Evolutionary conservation across 2,329 filamentous ascomycete genomes (phyloP).

Genomic region (Myriangium duriaei): DNA sequence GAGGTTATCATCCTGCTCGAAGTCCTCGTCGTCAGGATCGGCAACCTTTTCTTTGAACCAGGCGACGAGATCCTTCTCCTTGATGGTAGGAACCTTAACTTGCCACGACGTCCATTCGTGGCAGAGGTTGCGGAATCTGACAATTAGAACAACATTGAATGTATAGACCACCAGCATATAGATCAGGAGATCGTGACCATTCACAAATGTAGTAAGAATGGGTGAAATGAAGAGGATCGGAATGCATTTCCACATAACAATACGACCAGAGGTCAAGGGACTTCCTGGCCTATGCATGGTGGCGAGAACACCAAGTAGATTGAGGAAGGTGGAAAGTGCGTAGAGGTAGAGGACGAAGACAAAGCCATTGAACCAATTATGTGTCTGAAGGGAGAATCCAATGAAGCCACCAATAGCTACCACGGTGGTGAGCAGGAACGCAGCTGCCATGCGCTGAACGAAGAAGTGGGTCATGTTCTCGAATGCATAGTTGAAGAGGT

Average conservation of each 20-base stretch:
- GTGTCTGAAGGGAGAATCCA: conserved; percentile 10
- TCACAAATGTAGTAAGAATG: conserved; percentile 41
- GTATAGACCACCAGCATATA: conserved; percentile 43
- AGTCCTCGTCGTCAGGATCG: conserved; percentile 11
- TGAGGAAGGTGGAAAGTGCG: conserved; percentile 46
- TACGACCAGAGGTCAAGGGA: conserved; percentile 37
- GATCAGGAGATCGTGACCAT: conserved; percentile 41
- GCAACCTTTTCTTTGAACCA: conserved; percentile 33
- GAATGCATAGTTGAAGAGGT: conserved; percentile 23
- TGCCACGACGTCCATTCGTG: conserved; percentile 50
- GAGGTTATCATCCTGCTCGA: conserved; percentile 26
- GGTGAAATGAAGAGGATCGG: conserved; percentile 46
- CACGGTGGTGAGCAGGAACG: conserved; percentile 11
- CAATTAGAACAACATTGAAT: conserved; percentile 39
- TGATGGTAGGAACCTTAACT: conserved; percentile 36
- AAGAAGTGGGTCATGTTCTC: conserved; percentile 14
- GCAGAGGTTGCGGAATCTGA: conserved; percentile 42
- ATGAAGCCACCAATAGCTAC: conserved; percentile 13
- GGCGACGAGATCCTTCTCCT: conserved; percentile 37
- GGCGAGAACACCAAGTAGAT: conserved; percentile 30
- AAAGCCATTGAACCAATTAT: conserved; percentile 27
- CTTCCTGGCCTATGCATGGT: conserved; percentile 12
- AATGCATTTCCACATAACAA: conserved; percentile 42
- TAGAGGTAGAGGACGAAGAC: conserved; percentile 49
- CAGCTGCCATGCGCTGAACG: conserved; percentile 11